A percentile compares a stretch with the other conserved stretches of the same genome.
These are phyloP conservation scores for Saturnispora sekii DNA, from an alignment of 805 yeast genomes.

Conservation along the genomic window DNA sequence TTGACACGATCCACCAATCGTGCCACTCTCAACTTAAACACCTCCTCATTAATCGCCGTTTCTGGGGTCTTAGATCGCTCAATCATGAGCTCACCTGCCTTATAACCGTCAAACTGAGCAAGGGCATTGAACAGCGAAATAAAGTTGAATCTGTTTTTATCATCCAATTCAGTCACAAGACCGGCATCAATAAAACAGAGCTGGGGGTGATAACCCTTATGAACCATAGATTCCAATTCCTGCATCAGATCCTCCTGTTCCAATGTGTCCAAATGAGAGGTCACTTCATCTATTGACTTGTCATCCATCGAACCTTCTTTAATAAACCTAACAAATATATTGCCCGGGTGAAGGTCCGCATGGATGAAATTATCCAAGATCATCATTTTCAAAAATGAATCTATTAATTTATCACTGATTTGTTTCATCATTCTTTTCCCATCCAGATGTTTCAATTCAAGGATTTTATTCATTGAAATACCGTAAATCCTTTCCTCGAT, in stretches of 20 bases:
- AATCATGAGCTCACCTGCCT: constrained; percentile 92
- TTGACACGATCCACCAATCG: constrained; percentile 72
- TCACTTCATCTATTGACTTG: constrained; percentile 36
- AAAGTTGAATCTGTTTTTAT: constrained; percentile 69
- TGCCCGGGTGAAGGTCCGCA: constrained; percentile 96
- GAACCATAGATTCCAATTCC: constrained; percentile 38
- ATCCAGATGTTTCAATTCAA: constrained; percentile 41
- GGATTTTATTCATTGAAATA: constrained; percentile 64
- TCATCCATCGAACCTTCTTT: constrained; percentile 36
- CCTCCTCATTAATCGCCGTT: constrained; percentile 73
- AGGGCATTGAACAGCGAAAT: constrained; percentile 82
- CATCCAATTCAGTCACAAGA: constrained; percentile 79
- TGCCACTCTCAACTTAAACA: constrained; percentile 83
- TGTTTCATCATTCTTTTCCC: constrained; percentile 45
- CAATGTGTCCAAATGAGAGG: constrained; percentile 30
- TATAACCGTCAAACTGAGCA: constrained; percentile 86
- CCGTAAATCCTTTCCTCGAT: constrained; percentile 85
- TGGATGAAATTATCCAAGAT: constrained; percentile 90
- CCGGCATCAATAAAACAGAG: constrained; percentile 91
- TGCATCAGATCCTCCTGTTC: constrained; percentile 24
- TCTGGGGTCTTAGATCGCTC: constrained; percentile 93
- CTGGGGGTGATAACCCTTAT: constrained; percentile 66
- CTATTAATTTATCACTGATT: constrained; percentile 73
- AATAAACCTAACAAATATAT: constrained; percentile 51
- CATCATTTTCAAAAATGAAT: constrained; percentile 88